Evolutionary conservation across 306 rosid genomes (phyloP).

Genomic region (Chamaecrista fasciculata): DNA sequence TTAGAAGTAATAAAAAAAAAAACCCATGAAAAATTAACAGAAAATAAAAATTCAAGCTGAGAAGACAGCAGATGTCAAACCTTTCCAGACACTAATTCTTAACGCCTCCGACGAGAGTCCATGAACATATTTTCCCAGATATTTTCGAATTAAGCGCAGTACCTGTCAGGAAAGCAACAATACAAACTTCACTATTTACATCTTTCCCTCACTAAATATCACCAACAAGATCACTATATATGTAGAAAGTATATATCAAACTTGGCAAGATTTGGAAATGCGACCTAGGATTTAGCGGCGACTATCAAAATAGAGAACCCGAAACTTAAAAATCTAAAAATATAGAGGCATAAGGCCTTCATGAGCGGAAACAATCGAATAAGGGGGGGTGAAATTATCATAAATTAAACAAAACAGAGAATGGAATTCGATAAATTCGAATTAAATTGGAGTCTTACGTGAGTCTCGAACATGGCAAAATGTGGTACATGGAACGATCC

Average conservation of each 20-base stretch:
- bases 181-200: not conserved
- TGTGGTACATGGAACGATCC: slow-evolving; percentile 10
- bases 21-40: not conserved
- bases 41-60: slow-evolving; percentile 22
- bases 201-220: not conserved
- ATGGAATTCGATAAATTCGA: not conserved
- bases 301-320: too few relatives aligned
- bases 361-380: not conserved
- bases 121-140: slow-evolving; percentile 92
- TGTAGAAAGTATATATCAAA: not conserved
- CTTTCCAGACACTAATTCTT: slow-evolving; percentile 93
- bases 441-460: slow-evolving; percentile 47
- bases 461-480: slow-evolving; percentile 80
- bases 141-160: slow-evolving; percentile 79
- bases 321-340: too few relatives aligned
- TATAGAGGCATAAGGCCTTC: not conserved
- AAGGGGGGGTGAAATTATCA: not conserved
- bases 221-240: not conserved
- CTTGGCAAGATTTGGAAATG: not conserved
- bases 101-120: slow-evolving; percentile 91
- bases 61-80: slow-evolving; percentile 46
- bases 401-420: not conserved
- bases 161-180: slow-evolving; percentile 49
- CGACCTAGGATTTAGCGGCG: not conserved
- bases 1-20: too few relatives aligned